These are phyloP conservation scores for Saccharomycopsis javanensis DNA, from an alignment of 805 yeast species.

Conservation along the genomic window DNA sequence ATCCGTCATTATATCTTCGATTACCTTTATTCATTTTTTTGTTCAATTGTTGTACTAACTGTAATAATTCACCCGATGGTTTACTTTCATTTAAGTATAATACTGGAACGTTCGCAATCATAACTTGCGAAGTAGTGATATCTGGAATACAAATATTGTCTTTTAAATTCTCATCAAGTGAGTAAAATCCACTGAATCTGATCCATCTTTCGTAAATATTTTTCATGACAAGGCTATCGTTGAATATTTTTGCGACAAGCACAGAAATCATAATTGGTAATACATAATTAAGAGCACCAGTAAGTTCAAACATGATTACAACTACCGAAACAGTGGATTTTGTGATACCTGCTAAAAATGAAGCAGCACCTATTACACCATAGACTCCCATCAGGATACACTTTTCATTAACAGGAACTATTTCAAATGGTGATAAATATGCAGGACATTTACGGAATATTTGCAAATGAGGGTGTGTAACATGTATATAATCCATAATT, in stretches of 20 bases:
- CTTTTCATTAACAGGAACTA: conserved; percentile 19
- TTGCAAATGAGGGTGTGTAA: conserved; percentile 28
- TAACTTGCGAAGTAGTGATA: conserved; percentile 26
- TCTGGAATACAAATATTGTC: conserved; percentile 35
- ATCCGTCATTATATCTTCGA: background rate
- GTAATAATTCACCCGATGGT: background rate
- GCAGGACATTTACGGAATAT: conserved; percentile 29
- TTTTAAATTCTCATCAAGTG: conserved; percentile 24
- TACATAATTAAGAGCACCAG: conserved; percentile 79
- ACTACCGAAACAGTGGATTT: conserved; percentile 73
- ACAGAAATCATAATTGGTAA: conserved; percentile 82
- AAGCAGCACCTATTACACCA: conserved; percentile 82
- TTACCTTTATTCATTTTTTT: background rate
- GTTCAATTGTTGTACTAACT: background rate
- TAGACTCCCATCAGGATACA: conserved; percentile 81
- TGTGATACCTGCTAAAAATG: conserved; percentile 73
- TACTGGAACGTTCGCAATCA: conserved; percentile 24
- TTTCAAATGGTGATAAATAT: conserved; percentile 1
- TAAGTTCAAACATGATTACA: conserved; percentile 70
- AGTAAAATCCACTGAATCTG: conserved; percentile 24
- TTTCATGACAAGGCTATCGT: conserved; percentile 46
- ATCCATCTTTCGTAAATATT: conserved; percentile 62
- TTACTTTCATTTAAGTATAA: conserved; percentile 27
- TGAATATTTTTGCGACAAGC: conserved; percentile 62
- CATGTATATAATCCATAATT: conserved; percentile 40